Evolutionary conservation across 179 eudicot species (phyloP).

Genomic region (Monotropa hypopitys): DNA sequence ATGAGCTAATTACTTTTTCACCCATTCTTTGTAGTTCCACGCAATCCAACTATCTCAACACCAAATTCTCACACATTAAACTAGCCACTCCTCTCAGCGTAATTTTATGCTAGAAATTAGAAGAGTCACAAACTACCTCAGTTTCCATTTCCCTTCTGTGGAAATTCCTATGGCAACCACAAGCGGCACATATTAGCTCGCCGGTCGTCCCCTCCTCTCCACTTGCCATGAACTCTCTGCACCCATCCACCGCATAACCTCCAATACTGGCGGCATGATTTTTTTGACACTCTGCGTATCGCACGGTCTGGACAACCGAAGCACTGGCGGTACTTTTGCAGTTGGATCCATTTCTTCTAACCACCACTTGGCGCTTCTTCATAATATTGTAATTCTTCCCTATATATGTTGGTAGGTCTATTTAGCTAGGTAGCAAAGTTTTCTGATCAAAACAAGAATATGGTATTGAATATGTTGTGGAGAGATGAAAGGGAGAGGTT

Average conservation of each 20-base stretch:
- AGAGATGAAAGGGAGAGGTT: background rate
- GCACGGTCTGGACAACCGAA: conserved; percentile 9
- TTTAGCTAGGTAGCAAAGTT: background rate
- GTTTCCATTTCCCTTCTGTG: conserved; percentile 34
- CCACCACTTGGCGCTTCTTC: conserved; percentile 19
- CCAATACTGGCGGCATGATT: conserved; percentile 61
- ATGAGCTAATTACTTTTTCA: background rate
- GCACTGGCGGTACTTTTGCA: background rate
- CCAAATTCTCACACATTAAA: background rate
- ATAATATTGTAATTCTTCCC: no score
- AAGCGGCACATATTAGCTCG: conserved; percentile 50
- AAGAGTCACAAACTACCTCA: conserved; percentile 40
- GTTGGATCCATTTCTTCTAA: conserved; percentile 3
- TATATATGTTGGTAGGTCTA: background rate
- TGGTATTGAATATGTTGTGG: background rate
- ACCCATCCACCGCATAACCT: conserved; percentile 64
- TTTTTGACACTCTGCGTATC: conserved; percentile 54
- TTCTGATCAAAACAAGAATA: background rate
- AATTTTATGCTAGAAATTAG: background rate
- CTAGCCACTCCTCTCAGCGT: background rate
- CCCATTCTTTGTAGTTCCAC: no score
- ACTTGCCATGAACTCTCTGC: conserved; percentile 58
- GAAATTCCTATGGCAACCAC: conserved; percentile 59
- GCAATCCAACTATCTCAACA: background rate
- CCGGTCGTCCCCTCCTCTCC: conserved; percentile 34